Evolutionary conservation across 2,329 filamentous ascomycete species (phyloP), one percentile per base, ranked within the genome.

Genomic region (Triangularia setosa): DNA sequence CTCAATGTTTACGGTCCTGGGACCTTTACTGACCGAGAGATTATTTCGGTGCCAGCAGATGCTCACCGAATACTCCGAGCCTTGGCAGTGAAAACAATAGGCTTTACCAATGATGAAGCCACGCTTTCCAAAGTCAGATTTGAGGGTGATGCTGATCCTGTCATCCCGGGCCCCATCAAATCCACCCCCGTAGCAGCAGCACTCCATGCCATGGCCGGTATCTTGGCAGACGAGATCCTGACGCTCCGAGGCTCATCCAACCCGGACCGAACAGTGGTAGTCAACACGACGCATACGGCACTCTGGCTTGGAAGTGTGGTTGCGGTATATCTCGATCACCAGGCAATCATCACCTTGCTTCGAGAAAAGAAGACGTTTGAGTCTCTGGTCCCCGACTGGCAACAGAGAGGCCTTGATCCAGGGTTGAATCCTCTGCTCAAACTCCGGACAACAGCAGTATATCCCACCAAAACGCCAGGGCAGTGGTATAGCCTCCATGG

Each of bases 401-500:
- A 80, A 65, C 73, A 74, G 27, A 4, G 18, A 48, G 40, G 40
- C 6, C n/a, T 48, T 48, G 18, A 21, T 48, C 40, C 40, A 3
- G 16, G 12, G 14, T 77, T 76, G 1, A 77, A 76, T 69, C 71
- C 72, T 4, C 70, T 72, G 58, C 69, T 81, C 57, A 75, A 75
- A 30, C 77, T 77, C 53, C 76, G 81, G 18, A 71, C 76, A 3
- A 80, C 79, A 7, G 79, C 76, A 1, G 76, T 82, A 55, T 84
- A 84, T 66, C 79, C 78, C 7, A 84, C 82, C 0, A 78, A 75
- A n/a, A 72, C 80, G 33, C 71, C 75, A 0, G 73, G 75, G 0
- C 76, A 78, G 0, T 83, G 79, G 79, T 85, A 82, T 69, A 80
- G 80, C 11, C 73, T 85, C 0, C 81, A 84, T 61, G 82, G 82